Percentiles rank a stretch among this genome's conserved stretches.
These are phyloP conservation scores for Xylariales sp. DNA, from an alignment of 2,329 filamentous ascomycete genomes.

Conservation along the genomic window DNA sequence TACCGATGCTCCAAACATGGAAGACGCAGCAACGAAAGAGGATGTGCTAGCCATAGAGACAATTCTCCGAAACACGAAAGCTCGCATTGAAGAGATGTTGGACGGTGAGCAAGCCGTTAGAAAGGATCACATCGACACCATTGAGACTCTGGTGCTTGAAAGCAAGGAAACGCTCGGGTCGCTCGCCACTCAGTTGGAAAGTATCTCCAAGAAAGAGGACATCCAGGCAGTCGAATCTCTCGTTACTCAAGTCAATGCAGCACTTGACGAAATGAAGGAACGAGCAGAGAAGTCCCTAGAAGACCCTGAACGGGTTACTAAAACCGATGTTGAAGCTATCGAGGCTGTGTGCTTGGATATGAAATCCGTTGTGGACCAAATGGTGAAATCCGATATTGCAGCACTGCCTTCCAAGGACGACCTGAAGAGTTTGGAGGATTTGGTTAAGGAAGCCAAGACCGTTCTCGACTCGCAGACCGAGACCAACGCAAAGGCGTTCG, in stretches of 20 bases:
- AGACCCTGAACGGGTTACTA: conserved; percentile 64
- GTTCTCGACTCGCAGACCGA: conserved; percentile 64
- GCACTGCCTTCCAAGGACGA: conserved; percentile 62
- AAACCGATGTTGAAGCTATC: conserved; percentile 77
- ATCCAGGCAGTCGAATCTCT: conserved; percentile 72
- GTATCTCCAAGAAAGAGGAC: conserved; percentile 73
- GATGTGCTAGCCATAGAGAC: conserved; percentile 90
- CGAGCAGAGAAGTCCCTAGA: conserved; percentile 49
- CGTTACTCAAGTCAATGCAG: conserved; percentile 69
- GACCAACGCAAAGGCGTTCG: conserved; percentile 71
- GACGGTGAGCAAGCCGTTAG: conserved; percentile 67
- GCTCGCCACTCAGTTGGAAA: conserved; percentile 63
- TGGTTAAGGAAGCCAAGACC: conserved; percentile 69
- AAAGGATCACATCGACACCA: conserved; percentile 59
- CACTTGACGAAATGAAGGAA: conserved; percentile 70
- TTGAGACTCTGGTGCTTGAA: conserved; percentile 65
- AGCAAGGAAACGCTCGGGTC: conserved; percentile 69
- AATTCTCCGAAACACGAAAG: conserved; percentile 83
- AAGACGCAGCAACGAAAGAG: conserved; percentile 64
- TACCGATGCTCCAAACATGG: conserved; percentile 14
- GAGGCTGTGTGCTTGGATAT: conserved; percentile 81
- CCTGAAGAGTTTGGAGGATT: conserved; percentile 63
- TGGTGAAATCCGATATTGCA: conserved; percentile 66
- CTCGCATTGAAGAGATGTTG: conserved; percentile 75
- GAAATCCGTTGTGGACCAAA: conserved; percentile 71